phyloP scores from a whole-genome alignment of 2,329 filamentous ascomycete genomes.

The Penicillium freii region DNA sequence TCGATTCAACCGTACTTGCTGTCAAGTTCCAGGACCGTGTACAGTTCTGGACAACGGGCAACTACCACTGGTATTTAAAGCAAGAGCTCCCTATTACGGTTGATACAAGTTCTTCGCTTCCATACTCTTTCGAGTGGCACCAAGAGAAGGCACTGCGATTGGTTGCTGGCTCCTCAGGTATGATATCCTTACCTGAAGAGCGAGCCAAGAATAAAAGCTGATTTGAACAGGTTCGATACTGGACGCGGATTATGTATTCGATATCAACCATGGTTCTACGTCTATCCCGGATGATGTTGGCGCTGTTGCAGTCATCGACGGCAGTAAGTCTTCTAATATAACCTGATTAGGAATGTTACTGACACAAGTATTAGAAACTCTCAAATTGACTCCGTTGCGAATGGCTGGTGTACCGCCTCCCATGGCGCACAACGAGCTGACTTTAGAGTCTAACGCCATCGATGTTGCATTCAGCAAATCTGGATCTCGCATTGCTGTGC shows the following conservation, averaged over 20 bases:
- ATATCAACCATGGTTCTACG: constrained; percentile 67
- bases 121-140: constrained; percentile 64
- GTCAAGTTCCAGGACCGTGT: constrained; percentile 70
- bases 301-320: constrained; percentile 80
- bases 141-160: constrained; percentile 76
- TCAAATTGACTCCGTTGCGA: constrained; percentile 84
- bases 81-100: constrained; percentile 66
- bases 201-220: not conserved
- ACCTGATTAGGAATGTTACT: constrained; percentile 6
- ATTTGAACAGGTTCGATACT: constrained; percentile 48
- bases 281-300: constrained; percentile 73
- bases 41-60: constrained; percentile 96
- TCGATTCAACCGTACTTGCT: constrained; percentile 85
- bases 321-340: constrained; percentile 48
- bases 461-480: constrained; percentile 72
- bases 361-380: constrained; percentile 43
- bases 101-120: constrained; percentile 22
- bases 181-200: not conserved
- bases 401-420: constrained; percentile 86
- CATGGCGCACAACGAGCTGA: constrained; percentile 78
- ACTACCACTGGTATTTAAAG: constrained; percentile 98
- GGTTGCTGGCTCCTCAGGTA: constrained; percentile 54
- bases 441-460: constrained; percentile 60
- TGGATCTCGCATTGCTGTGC: constrained; percentile 66
- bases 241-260: constrained; percentile 66